A percentile compares a stretch with the other conserved stretches of the same genome.
These are phyloP conservation scores for Pseudozyma flocculosa DNA, from an alignment of 1,284 basidiomycete species.

Conservation along the genomic window DNA sequence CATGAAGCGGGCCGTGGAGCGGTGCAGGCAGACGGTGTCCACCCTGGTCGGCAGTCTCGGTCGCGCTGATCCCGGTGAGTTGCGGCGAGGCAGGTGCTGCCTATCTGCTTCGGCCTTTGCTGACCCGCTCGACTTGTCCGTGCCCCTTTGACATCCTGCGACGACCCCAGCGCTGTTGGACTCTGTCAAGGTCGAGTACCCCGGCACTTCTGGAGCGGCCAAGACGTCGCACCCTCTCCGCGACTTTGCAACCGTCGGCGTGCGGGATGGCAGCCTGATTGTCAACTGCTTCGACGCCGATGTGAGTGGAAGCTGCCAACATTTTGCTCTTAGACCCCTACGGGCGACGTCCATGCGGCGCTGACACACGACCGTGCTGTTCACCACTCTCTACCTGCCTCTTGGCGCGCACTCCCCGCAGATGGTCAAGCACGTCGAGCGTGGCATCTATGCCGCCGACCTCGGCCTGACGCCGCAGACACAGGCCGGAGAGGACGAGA, in stretches of 20 bases:
- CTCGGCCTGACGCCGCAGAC: slow-evolving; percentile 48
- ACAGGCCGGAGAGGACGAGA: slow-evolving; percentile 39
- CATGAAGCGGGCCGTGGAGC: slow-evolving; percentile 40
- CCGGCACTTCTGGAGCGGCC: slow-evolving; percentile 7
- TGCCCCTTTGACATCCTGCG: no score
- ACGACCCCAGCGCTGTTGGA: slow-evolving; percentile 33
- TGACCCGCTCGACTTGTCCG: neutral
- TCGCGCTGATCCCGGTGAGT: slow-evolving; percentile 37
- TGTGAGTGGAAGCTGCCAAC: slow-evolving; percentile 11
- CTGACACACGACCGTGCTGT: no score
- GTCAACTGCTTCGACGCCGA: slow-evolving; percentile 50
- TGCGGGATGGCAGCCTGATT: slow-evolving; percentile 45
- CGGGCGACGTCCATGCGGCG: no score
- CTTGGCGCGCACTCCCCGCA: no score
- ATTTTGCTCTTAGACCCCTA: no score
- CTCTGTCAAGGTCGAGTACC: slow-evolving; percentile 34
- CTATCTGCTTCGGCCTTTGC: neutral
- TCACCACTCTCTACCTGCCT: no score
- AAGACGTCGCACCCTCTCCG: slow-evolving; percentile 35
- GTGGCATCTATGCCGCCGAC: slow-evolving; percentile 48
- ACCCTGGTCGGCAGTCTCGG: slow-evolving; percentile 41
- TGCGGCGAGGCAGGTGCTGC: no score
- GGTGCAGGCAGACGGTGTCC: slow-evolving; percentile 29
- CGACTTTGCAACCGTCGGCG: slow-evolving; percentile 54
- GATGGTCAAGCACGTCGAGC: slow-evolving; percentile 53